Evolutionary conservation across 768 basidiomycete species (phyloP), one percentile per base, ranked within the genome.

Genomic region (Leccinum rimulosum): DNA sequence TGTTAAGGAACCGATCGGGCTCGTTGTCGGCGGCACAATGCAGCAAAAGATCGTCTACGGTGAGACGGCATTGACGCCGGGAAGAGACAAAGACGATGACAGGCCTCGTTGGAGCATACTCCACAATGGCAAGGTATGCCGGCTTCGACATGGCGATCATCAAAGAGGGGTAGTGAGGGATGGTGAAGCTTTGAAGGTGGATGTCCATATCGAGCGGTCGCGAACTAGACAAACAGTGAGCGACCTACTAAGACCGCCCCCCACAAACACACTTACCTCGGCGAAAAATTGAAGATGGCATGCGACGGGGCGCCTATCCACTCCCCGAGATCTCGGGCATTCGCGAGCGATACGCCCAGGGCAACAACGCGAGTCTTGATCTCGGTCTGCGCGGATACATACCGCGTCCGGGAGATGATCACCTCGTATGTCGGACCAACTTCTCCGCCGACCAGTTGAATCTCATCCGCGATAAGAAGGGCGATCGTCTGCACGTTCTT

Each of bases 141-240:
- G 97, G 97, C 71, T 98, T 98, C 9, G 95, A 95, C 97, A 99
- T 98, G 49, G 95, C 84, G 60, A 98, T 93, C 96, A 99, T 98
- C 45, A 99, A 79, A 0, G 95, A 97, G 0, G 97, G 95, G 85
- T 96, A 97, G 69, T 98, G 97, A n/a, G 95, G 93, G 50, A 95
- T 92, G 28, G 84, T 84, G 79, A 97, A 99, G 45, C 91, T 94
- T 68, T 99, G 97, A 8, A 99, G 77, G 69, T 98, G 95, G 52
- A 99, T 95, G 58, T 98, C 94, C 87, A 99, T 91, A 63, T 97
- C 95, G 11, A 98, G 77, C 4, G 96, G 95, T n/a, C 96, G 92
- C 15, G 95, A 94, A 65, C 93, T 93, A 63, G 1, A 73, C 15
- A 14, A 55, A 22, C 40, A 5, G 10, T 68, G 17, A 63, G 52